Base-by-base conservation (phyloP, 2,329 filamentous ascomycete genomes). In the Xylaria sp. region DNA sequence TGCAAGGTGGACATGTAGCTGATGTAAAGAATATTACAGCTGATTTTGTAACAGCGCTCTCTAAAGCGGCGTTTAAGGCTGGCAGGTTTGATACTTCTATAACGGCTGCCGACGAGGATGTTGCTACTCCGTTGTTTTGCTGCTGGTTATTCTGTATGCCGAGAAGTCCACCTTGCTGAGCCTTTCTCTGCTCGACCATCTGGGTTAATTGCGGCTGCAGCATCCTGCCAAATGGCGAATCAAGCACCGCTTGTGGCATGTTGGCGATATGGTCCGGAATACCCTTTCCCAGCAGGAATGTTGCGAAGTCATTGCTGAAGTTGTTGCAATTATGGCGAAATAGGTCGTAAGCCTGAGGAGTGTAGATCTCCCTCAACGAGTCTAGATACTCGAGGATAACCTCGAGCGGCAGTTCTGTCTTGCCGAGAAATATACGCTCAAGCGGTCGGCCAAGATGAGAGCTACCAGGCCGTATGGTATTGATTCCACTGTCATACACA, bases 241-340 rank as follows among this genome's bases (percentile, higher is more conserved):
- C 89, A 13, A 98, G 85, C 9, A 98, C 94, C 0, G 91, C 92
- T 76, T 94, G 87, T 0, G 95, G 95, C 78, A 98, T 90, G 73
- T 91, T 93, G 37, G 89, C 88, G 73, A 99, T 98, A 75, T 97
- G 90, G 0, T 90, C 87, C 0, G 96, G 96, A 69, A 98, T 98
- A 2, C 93, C 92, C 74, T 90, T 92, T 25, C 96, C 95, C 0
- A 98, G 84, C 0, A 98, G 84, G 72, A 98, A 98, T 80, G 93
- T 96, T 71, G 93, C 85, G 73, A 98, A 91, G 70, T 97, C 94
- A 77, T 98, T 95, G 3, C 92, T 93, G 81, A 98, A 99, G 80
- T 98, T 98, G 83, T 98, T 99, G 84, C 95, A 98, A 79, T 99
- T 99, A 81, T 98, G 94, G 75, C 83, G 93, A 79, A 88, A 97